A percentile compares a stretch with the other conserved stretches of the same genome.
These are phyloP conservation scores for Tulasnella sp. DNA, from an alignment of 768 basidiomycete genomes.

Conservation along the genomic window DNA sequence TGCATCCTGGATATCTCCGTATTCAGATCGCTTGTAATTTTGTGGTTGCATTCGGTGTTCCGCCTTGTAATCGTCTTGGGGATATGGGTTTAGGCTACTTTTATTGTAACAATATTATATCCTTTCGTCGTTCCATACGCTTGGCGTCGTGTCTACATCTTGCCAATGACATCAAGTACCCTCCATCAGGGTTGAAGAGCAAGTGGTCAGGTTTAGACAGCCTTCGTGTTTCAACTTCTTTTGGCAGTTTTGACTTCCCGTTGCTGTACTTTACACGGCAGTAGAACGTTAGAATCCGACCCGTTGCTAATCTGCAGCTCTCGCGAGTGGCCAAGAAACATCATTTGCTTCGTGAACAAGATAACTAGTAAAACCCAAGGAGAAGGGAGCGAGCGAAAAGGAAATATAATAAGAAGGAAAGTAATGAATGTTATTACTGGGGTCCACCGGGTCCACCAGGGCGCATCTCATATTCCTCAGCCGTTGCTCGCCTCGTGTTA, in stretches of 20 bases:
- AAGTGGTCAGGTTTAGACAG: no score
- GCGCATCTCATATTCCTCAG: slow-evolving; percentile 25
- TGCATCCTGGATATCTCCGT: background rate
- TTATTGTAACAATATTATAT: background rate
- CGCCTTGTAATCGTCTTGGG: background rate
- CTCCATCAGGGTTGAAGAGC: no score
- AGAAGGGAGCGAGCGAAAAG: background rate
- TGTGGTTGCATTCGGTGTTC: background rate
- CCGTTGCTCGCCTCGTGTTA: background rate
- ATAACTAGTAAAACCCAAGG: no score
- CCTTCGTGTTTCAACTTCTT: no score
- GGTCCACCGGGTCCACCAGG: slow-evolving; percentile 20
- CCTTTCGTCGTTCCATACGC: background rate
- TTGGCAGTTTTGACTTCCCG: no score
- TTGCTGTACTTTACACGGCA: no score
- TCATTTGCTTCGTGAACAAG: no score
- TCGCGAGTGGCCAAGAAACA: no score
- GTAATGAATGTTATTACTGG: background rate
- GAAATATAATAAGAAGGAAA: background rate
- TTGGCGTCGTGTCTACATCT: background rate
- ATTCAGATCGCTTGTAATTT: background rate
- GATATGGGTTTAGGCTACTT: background rate
- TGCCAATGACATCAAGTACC: no score
- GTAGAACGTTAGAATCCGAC: no score
- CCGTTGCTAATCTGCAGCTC: no score